Base-by-base conservation (phyloP, 164 flowering plant genomes). In the Brasenia schreberi region DNA sequence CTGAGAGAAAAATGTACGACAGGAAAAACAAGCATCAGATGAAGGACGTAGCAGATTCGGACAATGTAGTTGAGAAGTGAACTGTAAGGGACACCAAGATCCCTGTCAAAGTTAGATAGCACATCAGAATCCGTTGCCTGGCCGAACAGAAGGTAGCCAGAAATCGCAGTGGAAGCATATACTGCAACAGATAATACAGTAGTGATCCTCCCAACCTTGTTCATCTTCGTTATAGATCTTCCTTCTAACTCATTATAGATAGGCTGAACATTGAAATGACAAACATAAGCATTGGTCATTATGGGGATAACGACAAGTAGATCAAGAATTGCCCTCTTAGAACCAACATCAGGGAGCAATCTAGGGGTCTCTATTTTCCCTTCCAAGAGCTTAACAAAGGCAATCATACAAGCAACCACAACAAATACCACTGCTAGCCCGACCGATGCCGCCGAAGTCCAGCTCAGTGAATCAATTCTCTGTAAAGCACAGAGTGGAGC, bases 261-360 rank as follows among this genome's bases (percentile, higher is more conserved):
- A 1, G 97, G 97, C 64, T 85, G 97, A 62, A 92, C 96, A 77
- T 95, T 95, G 61, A 95, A 95, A 66, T 92, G 97, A 43, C 99
- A 95, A 5, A 94, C 86, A 73, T 84, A 94, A 19, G 97, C 97
- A 76, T 94, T 94, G 1, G 91, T 81, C 97, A 91, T 92, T 53
- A 94, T 87, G 0, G 99, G 97, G 62, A 95, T 86, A 73, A 89
- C 99, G 68, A 95, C 97, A 69, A 91, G 92, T 77, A 89, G 76
- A 77, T 91, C 96, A 74, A 95, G 42, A 61, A 92, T 83, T 3
- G 96, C 89, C 67, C 69, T 71, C 69, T 77, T 83, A 0, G 99
- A 89, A 14, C 94, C 85, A 69, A 89, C 77, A 79, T 95, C 97
- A 3, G 99, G 97, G 4, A 68, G 58, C 84, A 87, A 68, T 74